These are phyloP conservation scores for Fusarium incarnatum DNA, from an alignment of 2,329 filamentous ascomycete genomes.

Conservation along the genomic window DNA sequence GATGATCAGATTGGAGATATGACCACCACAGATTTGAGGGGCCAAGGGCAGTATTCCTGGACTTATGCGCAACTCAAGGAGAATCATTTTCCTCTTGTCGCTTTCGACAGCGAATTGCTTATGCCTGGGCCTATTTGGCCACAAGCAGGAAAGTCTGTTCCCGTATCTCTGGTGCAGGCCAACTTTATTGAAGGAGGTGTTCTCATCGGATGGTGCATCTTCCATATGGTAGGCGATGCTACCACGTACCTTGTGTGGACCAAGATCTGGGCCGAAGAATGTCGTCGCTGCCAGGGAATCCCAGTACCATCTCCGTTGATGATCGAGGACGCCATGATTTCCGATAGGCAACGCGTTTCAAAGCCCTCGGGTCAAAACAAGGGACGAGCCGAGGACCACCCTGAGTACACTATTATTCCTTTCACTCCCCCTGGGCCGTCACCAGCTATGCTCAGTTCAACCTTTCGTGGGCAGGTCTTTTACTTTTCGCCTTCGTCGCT, in stretches of 20 bases:
- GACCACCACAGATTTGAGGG: neutral
- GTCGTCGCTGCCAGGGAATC: conserved; percentile 11
- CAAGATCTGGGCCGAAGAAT: conserved; percentile 32
- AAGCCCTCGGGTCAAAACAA: conserved; percentile 15
- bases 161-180: conserved; percentile 12
- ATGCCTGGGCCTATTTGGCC: conserved; percentile 21
- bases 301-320: neutral
- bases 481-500: conserved; percentile 30
- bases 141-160: neutral
- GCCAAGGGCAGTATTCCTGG: neutral
- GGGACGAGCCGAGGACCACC: conserved; percentile 10
- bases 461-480: conserved; percentile 21
- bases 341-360: conserved; percentile 3
- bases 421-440: conserved; percentile 9
- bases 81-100: conserved; percentile 15
- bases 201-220: conserved; percentile 21
- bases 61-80: conserved; percentile 12
- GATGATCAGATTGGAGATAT: neutral
- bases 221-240: conserved; percentile 29
- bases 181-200: conserved; percentile 28
- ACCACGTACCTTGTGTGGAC: conserved; percentile 30
- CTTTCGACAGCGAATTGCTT: conserved; percentile 14
- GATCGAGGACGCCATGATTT: conserved; percentile 12
- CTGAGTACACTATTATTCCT: conserved; percentile 16
- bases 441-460: conserved; percentile 13